Evolutionary conservation across 2,329 filamentous ascomycete genomes (phyloP).

Genomic region (Fusarium foetens): DNA sequence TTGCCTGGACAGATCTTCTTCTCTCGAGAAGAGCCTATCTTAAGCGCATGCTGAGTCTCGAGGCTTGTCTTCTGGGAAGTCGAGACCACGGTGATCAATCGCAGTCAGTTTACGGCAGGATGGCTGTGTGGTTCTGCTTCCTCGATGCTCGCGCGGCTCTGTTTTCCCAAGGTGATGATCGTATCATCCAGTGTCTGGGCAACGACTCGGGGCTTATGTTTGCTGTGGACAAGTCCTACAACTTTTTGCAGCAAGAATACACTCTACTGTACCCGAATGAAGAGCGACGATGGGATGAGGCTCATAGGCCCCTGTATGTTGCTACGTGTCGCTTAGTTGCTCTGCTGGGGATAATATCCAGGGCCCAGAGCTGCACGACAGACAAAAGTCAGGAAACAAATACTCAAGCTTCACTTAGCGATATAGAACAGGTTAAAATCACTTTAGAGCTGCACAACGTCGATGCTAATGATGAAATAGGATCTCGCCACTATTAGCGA

Average conservation of each 20-base stretch:
- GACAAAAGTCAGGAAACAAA: accelerated
- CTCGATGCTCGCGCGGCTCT: neutral
- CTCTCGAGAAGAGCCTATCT: neutral
- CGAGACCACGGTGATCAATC: neutral
- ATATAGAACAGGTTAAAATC: neutral
- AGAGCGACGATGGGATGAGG: neutral
- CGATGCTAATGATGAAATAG: neutral
- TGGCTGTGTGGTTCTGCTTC: neutral
- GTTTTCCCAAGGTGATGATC: accelerated
- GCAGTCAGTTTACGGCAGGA: neutral
- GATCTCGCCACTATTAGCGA: accelerated
- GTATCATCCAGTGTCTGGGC: neutral
- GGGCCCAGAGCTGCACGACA: accelerated
- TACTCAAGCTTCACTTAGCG: accelerated
- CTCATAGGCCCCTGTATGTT: neutral
- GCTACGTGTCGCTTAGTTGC: neutral
- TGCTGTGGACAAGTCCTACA: neutral
- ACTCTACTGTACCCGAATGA: neutral
- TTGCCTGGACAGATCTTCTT: neutral
- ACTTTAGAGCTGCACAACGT: too few species aligned
- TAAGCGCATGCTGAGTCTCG: accelerated
- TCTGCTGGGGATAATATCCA: neutral
- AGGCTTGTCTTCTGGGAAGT: accelerated
- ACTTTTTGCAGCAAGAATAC: neutral
- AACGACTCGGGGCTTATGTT: neutral